These are phyloP conservation scores for Gossypium aridum DNA, from an alignment of 441 rosid species.

Conservation along the genomic window DNA sequence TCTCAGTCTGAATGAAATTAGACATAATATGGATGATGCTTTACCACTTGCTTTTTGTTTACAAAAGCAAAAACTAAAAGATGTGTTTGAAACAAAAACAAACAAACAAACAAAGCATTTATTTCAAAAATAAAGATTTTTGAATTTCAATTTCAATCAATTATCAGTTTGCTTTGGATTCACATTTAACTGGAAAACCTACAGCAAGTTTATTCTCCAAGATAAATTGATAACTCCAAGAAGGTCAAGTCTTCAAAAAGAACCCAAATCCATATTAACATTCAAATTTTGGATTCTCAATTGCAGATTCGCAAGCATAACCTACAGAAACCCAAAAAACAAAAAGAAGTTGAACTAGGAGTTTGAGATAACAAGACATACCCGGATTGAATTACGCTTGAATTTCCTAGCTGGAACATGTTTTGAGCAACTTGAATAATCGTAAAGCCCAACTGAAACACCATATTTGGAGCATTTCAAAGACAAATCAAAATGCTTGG, in stretches of 20 bases:
- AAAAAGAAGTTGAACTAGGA: not conserved
- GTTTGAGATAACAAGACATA: slow-evolving; percentile 19
- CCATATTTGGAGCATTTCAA: slow-evolving; percentile 19
- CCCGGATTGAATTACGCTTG: slow-evolving; percentile 47
- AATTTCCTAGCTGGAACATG: slow-evolving; percentile 20
- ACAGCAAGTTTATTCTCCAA: not conserved
- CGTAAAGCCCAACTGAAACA: slow-evolving; percentile 20
- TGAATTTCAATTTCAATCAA: not conserved
- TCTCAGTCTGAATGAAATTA: not conserved
- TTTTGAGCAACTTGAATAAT: slow-evolving; percentile 29
- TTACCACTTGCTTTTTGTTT: not conserved
- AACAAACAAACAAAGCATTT: too few relatives aligned
- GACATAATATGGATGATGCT: not conserved
- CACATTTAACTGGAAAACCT: not conserved
- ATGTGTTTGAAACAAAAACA: not conserved
- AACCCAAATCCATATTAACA: not conserved
- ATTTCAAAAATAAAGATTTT: not conserved
- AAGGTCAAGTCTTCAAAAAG: not conserved
- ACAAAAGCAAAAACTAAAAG: not conserved
- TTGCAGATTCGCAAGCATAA: not conserved
- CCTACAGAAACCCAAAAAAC: slow-evolving; percentile 20
- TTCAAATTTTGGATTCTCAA: not conserved
- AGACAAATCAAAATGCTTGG: slow-evolving; percentile 11
- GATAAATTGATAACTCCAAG: not conserved
- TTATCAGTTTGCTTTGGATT: not conserved